A percentile compares a stretch with the other conserved stretches of the same genome.
phyloP scores from a whole-genome alignment of 352 stramenopile genomes.

The Pythium phragmitis region DNA sequence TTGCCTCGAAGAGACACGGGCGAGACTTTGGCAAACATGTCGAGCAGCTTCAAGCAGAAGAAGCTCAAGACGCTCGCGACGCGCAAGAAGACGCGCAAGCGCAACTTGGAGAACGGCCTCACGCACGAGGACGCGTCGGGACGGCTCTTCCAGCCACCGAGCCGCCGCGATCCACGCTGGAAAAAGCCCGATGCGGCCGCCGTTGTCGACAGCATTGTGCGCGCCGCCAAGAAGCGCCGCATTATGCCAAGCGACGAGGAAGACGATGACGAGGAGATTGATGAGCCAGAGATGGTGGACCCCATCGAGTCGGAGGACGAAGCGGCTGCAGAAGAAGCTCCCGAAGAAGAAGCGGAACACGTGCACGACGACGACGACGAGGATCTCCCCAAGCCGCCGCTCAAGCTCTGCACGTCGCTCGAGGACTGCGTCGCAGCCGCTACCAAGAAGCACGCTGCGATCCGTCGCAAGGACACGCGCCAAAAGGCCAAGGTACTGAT shows the following conservation, averaged over 20 bases:
- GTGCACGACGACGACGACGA: conserved; percentile 21
- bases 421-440: conserved; percentile 49
- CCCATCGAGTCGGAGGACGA: conserved; percentile 29
- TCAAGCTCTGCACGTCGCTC: conserved; percentile 46
- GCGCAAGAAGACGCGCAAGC: conserved; percentile 80
- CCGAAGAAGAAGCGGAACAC: conserved; percentile 17
- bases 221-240: conserved; percentile 43
- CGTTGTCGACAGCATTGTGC: conserved; percentile 38
- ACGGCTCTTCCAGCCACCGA: conserved; percentile 71
- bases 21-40: conserved; percentile 36
- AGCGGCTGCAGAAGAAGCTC: conserved; percentile 4
- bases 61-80: conserved; percentile 79
- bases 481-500: conserved; percentile 74
- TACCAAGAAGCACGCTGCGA: conserved; percentile 43
- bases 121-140: conserved; percentile 67
- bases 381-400: conserved; percentile 29
- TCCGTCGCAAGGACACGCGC: conserved; percentile 52
- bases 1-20: conserved; percentile 5
- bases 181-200: conserved; percentile 56
- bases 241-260: conserved; percentile 16
- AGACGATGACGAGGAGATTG: conserved; percentile 14
- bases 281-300: conserved; percentile 20
- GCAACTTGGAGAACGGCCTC: conserved; percentile 55
- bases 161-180: conserved; percentile 66
- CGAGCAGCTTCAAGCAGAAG: conserved; percentile 85